Evolutionary conservation across 192 early-diverging fungal genomes (phyloP), one percentile per base, ranked within the genome.

Genomic region (Gaertneriomyces sp.): DNA sequence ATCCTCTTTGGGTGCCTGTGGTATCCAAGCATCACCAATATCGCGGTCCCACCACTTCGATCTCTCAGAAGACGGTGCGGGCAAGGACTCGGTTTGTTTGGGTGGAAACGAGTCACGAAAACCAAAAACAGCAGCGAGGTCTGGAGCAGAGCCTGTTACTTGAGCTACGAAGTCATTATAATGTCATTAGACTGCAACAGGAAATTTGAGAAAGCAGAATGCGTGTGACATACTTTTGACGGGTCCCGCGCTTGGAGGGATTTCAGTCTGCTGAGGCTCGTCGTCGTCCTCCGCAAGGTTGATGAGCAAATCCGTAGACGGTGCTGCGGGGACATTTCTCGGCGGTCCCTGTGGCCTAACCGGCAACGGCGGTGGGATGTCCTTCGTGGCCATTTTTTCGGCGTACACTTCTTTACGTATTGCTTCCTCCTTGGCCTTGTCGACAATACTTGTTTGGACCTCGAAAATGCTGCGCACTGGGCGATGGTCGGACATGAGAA

Each of bases 401-500:
- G 33, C n/a, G 39, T 68, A 68, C 11, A 68, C 43, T 50, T 73
- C 52, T 42, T 60, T 66, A 49, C 63, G 59, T 17, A 73, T 33
- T 16, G 17, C 52, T 12, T 73, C 65, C 43, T 43, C 19, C 33
- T 53, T 50, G 10, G 43, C 60, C 38, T 46, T 56, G 46, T 73
- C 71, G 46, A 73, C 61, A 61, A 73, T 67, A 25, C 52, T 59
- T 19, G 63, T 71, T 5, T 73, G 45, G 14, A 64, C 11, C 7
- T 65, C 50, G 45, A 77, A 79, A 4, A 74, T 51, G 6, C 64
- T 68, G 4, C 68, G 53, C 0, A 74, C 87, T 40, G 91, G 90
- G 41, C 86, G 66, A 74, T 93, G 91, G 70, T 93, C 91, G n/a
- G 91, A 93, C n/a, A 86, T 81, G 40, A 70, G 72, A 53, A 83